These are phyloP conservation scores for Cylindrodendrum hubeiense DNA, from an alignment of 2,329 filamentous ascomycete genomes.

Conservation along the genomic window DNA sequence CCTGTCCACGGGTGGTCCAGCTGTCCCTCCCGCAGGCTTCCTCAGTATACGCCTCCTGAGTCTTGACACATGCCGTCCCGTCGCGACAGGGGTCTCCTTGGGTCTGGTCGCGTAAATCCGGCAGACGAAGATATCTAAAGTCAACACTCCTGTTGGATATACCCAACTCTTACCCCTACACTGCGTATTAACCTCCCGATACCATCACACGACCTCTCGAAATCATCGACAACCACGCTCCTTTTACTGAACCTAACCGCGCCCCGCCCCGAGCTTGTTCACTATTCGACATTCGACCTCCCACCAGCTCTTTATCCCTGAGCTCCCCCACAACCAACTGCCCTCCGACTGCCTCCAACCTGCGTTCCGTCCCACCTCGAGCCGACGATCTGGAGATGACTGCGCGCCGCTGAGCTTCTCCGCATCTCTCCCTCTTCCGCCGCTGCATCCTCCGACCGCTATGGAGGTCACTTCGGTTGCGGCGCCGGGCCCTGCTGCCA, in stretches of 20 bases:
- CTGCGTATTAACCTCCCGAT: slow-evolving; percentile 33
- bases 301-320: slow-evolving; percentile 31
- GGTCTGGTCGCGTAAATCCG: slow-evolving; percentile 44
- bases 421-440: slow-evolving; percentile 31
- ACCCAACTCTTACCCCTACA: slow-evolving; percentile 37
- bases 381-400: slow-evolving; percentile 46
- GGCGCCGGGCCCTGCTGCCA: slow-evolving; percentile 57
- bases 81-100: slow-evolving; percentile 49
- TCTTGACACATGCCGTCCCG: slow-evolving; percentile 47
- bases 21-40: slow-evolving; percentile 21
- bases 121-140: slow-evolving; percentile 40
- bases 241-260: slow-evolving; percentile 22
- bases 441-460: slow-evolving; percentile 42
- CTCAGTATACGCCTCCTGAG: slow-evolving; percentile 33
- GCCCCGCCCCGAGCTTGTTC: slow-evolving; percentile 32
- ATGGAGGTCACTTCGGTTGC: slow-evolving; percentile 68
- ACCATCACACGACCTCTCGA: slow-evolving; percentile 19
- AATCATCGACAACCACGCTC: slow-evolving; percentile 35
- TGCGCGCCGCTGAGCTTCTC: slow-evolving; percentile 37
- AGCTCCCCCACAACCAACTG: slow-evolving; percentile 25
- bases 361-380: slow-evolving; percentile 22
- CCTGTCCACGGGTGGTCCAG: slow-evolving; percentile 14
- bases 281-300: slow-evolving; percentile 23
- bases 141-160: slow-evolving; percentile 43
- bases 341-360: slow-evolving; percentile 27